Evolutionary conservation across 345 rosid species (phyloP), one percentile per base, ranked within the genome.

Genomic region (Conringia planisiliqua): DNA sequence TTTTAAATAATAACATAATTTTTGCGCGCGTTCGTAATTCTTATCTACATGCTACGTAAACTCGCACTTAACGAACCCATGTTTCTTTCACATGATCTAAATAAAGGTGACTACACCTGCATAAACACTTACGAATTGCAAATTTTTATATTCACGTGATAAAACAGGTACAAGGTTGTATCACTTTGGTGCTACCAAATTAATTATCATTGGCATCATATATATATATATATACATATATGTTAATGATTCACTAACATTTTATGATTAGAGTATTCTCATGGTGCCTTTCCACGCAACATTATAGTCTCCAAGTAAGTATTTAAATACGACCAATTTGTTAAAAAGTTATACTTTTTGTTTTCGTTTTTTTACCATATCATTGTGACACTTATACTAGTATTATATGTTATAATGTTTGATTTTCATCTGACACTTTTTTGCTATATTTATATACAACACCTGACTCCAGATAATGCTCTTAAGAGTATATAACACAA

Each of bases 231-330:
- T n/a, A n/a, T n/a, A n/a, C n/a, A n/a, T n/a, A n/a, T n/a, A n/a
- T n/a, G n/a, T n/a, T n/a, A n/a, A n/a, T n/a, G n/a, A n/a, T 30
- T 33, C 66, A 44, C 48, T 35, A 65, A 33, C 72, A 57, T 33
- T 46, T 55, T 11, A 44, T 16, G 39, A 27, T 18, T 36, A 46
- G n/a, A 17, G 22, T 44, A 35, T 3, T 56, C 43, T 13, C 47
- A 66, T 58, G 62, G 38, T 75, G 68, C 54, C 62, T 58, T 50
- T 67, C 73, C 67, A 74, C 35, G 39, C 54, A 50, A 10, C 68
- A 67, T 39, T 39, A 38, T 50, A 68, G 62, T 14, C 62, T 68
- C 62, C 68, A 75, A 10, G 10, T 48, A 32, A 33, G 14, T 39
- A 50, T 38, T 66, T 68, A 48, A 48, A 40, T 9, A 60, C 50